Percentiles rank a stretch among this genome's conserved stretches.
These are phyloP conservation scores for Orychophragmus violaceus DNA, from an alignment of 345 rosid genomes.

Conservation along the genomic window DNA sequence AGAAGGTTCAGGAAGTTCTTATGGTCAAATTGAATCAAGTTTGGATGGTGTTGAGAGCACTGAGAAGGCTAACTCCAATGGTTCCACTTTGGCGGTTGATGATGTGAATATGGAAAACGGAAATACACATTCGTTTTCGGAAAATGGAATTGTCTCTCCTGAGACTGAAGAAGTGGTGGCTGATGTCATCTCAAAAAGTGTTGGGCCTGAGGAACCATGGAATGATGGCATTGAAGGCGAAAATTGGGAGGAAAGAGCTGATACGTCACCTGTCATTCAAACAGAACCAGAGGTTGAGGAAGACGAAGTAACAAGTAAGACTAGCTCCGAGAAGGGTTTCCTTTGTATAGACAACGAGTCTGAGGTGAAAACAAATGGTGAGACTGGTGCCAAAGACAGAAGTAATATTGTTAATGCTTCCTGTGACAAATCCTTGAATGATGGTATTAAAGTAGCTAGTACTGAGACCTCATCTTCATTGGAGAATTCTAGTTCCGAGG, in stretches of 20 bases:
- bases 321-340: background rate
- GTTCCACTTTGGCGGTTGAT: slow-evolving; percentile 27
- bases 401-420: slow-evolving; percentile 5
- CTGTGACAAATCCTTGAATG: background rate
- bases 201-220: background rate
- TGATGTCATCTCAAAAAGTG: slow-evolving; percentile 7
- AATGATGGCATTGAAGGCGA: slow-evolving; percentile 15
- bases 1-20: background rate
- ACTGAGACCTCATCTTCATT: background rate
- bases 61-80: slow-evolving; percentile 43
- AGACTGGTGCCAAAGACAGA: background rate
- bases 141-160: background rate
- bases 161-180: background rate
- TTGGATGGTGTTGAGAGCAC: slow-evolving; percentile 20
- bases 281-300: slow-evolving; percentile 19
- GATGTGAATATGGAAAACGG: slow-evolving; percentile 18
- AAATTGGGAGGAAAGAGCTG: slow-evolving; percentile 23
- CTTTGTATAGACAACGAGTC: background rate
- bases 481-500: slow-evolving; percentile 27
- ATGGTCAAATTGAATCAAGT: slow-evolving; percentile 22
- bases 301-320: slow-evolving; percentile 19
- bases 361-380: slow-evolving; percentile 15
- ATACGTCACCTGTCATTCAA: slow-evolving; percentile 13
- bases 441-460: background rate
- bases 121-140: background rate